These are phyloP conservation scores for Daldinia eschscholtzii DNA, from an alignment of 2,329 filamentous ascomycete genomes.

Conservation along the genomic window DNA sequence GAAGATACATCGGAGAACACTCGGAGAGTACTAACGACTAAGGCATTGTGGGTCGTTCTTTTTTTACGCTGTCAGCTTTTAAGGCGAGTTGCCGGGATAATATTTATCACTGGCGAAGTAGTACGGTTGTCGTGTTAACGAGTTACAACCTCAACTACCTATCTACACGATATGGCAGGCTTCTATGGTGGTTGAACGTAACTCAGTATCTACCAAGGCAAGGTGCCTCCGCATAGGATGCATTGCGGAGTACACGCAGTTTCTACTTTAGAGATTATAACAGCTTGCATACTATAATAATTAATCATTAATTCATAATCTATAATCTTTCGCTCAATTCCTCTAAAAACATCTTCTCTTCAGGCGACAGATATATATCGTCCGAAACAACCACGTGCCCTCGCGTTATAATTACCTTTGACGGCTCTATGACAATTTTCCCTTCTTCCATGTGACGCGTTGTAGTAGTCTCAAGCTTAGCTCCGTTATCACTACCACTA, in stretches of 20 bases:
- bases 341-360: slow-evolving; percentile 38
- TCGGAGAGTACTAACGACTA: background rate
- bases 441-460: slow-evolving; percentile 36
- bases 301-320: slow-evolving; percentile 6
- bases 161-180: too few relatives aligned
- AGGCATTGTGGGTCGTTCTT: background rate
- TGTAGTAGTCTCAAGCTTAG: slow-evolving; percentile 27
- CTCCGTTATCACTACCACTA: slow-evolving; percentile 26
- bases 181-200: background rate
- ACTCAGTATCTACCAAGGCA: background rate
- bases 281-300: background rate
- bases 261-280: background rate
- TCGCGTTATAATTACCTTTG: slow-evolving; percentile 31
- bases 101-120: background rate
- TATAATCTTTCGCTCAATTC: slow-evolving; percentile 37
- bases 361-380: slow-evolving; percentile 33
- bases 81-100: background rate
- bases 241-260: background rate
- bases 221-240: background rate
- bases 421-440: slow-evolving; percentile 15
- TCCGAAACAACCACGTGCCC: slow-evolving; percentile 29
- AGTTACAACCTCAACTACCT: background rate
- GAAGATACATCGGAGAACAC: background rate
- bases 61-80: background rate
- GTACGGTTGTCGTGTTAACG: background rate